Base-by-base conservation (phyloP, 192 early-diverging fungal species). In the Ambispora gerdemannii region DNA sequence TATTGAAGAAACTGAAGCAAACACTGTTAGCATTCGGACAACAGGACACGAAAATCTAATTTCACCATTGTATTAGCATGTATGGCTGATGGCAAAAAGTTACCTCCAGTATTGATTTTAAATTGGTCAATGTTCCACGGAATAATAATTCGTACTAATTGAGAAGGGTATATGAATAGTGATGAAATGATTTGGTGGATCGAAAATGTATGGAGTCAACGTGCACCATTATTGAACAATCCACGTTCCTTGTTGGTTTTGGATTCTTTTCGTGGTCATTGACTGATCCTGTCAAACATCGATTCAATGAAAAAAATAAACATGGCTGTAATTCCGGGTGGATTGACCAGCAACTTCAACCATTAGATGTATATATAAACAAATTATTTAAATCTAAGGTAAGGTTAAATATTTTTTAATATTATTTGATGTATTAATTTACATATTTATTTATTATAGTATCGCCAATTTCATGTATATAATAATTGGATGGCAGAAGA, bases 321-420 rank as follows among this genome's bases (percentile, higher is more conserved):
- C 20, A 20, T 56, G 53, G 53, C 27, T 7, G 53, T 56, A 56
- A 58, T 58, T 58, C 55, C 55, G 13, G 55, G 55, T 27, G 55
- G 24, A 1, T 58, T 20, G 13, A 58, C 55, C 20, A 24, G 7
- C 20, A 56, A 56, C 8, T 56, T n/a, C 20, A 58, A 58, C 55
- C 55, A 28, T 30, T 58, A 28, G 55, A 58, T 4, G 55, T 20
- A 28, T 20, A 20, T 58, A 1, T 58, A 58, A 58, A 58, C 4
- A 28, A 30, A 4, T 58, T 30, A 58, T 58, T 58, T 30, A 58
- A 58, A 4, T 20, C 55, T 20, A 58, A 58, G 55, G 55, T 58
- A 58, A 20, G 53, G 6, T n/a, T 56, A 7, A 56, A 24, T 56
- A 56, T 56, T 27, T 13, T 56, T 56, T 56, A 56, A 13, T 56